phyloP scores from a whole-genome alignment of 1,139 yeast species.

The Nadsonia starkeyi-henricii region DNA sequence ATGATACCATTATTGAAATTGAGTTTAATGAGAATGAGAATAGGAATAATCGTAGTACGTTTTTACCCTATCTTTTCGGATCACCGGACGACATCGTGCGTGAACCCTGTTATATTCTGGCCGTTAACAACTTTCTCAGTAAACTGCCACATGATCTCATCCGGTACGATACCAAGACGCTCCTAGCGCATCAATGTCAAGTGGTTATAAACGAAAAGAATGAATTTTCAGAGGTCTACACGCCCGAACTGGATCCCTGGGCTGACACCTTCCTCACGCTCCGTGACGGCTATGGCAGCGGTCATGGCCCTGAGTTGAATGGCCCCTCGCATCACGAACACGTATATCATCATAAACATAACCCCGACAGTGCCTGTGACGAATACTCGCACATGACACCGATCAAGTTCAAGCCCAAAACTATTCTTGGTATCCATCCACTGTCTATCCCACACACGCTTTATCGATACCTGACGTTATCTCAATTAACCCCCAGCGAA shows the following conservation, averaged over 20 bases:
- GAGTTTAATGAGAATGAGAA: constrained; percentile 48
- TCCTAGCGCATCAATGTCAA: constrained; percentile 58
- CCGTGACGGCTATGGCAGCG: constrained; percentile 25
- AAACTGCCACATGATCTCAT: constrained; percentile 74
- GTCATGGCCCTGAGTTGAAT: not conserved
- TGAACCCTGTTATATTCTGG: constrained; percentile 68
- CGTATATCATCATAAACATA: too few relatives aligned
- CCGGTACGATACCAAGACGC: constrained; percentile 55
- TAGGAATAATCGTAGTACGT: not conserved
- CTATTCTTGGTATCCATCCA: constrained; percentile 26
- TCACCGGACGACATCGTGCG: constrained; percentile 30
- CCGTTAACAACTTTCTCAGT: constrained; percentile 65
- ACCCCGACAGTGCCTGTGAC: constrained; percentile 21
- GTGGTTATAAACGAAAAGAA: constrained; percentile 64
- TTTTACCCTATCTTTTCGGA: not conserved
- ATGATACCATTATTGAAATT: constrained; percentile 1
- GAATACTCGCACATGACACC: constrained; percentile 9
- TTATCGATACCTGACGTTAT: constrained; percentile 43
- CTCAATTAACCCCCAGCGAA: constrained; percentile 59
- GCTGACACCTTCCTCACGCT: constrained; percentile 40
- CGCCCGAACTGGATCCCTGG: constrained; percentile 53
- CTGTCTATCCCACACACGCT: constrained; percentile 22
- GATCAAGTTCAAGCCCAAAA: constrained; percentile 13
- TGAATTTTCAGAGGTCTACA: constrained; percentile 62
- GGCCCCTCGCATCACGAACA: not conserved